phyloP scores from a whole-genome alignment of 2,329 filamentous ascomycete genomes.

The Talaromyces albobiverticillius region DNA sequence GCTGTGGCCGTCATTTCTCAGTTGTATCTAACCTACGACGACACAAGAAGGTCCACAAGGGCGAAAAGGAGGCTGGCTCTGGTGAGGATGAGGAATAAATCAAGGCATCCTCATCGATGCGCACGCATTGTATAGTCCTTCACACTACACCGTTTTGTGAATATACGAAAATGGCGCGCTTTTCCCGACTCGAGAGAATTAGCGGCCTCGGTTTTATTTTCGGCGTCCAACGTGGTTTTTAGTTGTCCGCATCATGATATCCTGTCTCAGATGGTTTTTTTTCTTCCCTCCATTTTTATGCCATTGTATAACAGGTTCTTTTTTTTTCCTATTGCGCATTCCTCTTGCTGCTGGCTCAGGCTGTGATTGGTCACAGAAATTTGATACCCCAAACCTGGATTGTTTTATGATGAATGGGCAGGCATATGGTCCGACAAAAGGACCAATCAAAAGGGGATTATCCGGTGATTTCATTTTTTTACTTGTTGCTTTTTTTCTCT shows the following conservation, averaged over 20 bases:
- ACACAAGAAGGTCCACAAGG: constrained; percentile 94
- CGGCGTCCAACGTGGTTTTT: constrained; percentile 14
- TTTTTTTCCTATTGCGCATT: constrained; percentile 3
- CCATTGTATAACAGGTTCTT: constrained; percentile 16
- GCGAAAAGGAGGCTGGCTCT: constrained; percentile 42
- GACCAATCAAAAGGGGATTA: constrained; percentile 4
- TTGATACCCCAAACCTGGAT: constrained; percentile 22
- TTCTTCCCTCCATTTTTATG: constrained; percentile 1
- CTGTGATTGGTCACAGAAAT: constrained; percentile 22
- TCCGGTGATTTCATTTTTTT: constrained; percentile 17
- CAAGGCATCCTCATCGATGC: not conserved
- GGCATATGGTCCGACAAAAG: constrained; percentile 6
- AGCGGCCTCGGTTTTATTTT: constrained; percentile 8
- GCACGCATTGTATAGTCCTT: not conserved
- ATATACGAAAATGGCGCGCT: too few species aligned
- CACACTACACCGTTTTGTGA: not conserved
- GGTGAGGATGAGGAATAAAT: constrained; percentile 41
- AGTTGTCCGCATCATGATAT: constrained; percentile 17
- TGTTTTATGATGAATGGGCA: constrained; percentile 14
- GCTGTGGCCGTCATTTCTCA: constrained; percentile 93
- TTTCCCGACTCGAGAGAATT: not conserved
- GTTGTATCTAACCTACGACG: constrained; percentile 93
- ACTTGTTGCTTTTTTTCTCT: constrained; percentile 16
- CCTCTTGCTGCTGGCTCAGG: constrained; percentile 20
- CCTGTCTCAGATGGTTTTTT: constrained; percentile 16